Conservation (phyloP, 805 yeast genomes). For the Ascoidea tarda region DNA sequence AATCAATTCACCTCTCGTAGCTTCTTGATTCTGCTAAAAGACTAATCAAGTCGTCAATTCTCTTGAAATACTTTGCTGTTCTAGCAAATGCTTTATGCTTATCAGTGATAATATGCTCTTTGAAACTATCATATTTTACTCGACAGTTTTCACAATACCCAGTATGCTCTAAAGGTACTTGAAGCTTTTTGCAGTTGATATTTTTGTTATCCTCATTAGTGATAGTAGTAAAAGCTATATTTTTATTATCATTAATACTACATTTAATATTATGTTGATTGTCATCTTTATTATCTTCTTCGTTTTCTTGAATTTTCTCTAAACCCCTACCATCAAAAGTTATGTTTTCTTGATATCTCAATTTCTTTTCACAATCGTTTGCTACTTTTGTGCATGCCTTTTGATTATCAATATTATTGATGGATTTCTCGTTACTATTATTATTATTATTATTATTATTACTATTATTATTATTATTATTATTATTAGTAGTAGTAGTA, state of each 20-base stretch:
- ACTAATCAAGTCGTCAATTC: constrained; percentile 57
- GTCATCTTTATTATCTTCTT: constrained; percentile 2
- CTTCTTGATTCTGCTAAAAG: too few species aligned
- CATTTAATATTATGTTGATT: neutral
- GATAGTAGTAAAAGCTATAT: constrained; percentile 15
- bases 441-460: too few species aligned
- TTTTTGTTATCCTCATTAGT: constrained; percentile 5
- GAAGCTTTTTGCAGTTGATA: neutral
- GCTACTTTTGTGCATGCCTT: too few species aligned
- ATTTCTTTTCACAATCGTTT: too few species aligned
- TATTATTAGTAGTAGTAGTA: too few species aligned
- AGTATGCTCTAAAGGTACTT: neutral
- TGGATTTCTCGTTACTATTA: too few species aligned
- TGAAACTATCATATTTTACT: constrained; percentile 66
- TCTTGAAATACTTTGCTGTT: constrained; percentile 54
- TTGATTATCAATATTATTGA: too few species aligned
- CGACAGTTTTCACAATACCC: constrained; percentile 95
- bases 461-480: too few species aligned
- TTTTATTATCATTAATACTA: constrained; percentile 7
- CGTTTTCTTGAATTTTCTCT: neutral
- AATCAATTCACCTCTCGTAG: too few species aligned
- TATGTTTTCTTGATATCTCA: too few species aligned
- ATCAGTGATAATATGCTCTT: constrained; percentile 54
- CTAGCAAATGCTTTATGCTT: constrained; percentile 72
- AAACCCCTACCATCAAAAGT: too few species aligned